Evolutionary conservation across 805 yeast species (phyloP).

Genomic region (Wickerhamomyces rabaulensis): DNA sequence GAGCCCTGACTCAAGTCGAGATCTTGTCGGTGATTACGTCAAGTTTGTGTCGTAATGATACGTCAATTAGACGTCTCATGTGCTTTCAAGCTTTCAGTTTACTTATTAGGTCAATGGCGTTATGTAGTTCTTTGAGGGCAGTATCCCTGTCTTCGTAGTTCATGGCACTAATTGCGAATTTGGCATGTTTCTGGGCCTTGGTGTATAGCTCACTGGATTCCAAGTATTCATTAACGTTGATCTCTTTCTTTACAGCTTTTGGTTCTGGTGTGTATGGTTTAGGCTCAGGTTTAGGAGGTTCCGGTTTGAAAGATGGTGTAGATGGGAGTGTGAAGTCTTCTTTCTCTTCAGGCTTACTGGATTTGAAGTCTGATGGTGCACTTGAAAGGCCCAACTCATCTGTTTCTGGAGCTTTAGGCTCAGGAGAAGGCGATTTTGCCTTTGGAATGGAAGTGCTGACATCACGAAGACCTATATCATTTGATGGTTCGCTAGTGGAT

Average conservation of each 20-base stretch:
- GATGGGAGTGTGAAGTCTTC: slow-evolving; percentile 2
- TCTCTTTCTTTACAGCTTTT: slow-evolving; percentile 4
- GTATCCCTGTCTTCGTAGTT: slow-evolving; percentile 71
- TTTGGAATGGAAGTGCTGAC: slow-evolving; percentile 1
- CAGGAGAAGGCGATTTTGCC: slow-evolving; percentile 4
- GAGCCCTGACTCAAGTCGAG: no score
- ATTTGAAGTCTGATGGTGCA: slow-evolving; percentile 1
- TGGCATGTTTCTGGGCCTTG: slow-evolving; percentile 63
- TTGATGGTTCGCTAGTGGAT: slow-evolving; percentile 4
- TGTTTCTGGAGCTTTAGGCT: slow-evolving; percentile 7
- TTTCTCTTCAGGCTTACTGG: neutral
- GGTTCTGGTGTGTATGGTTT: neutral
- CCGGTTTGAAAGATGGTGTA: slow-evolving; percentile 8
- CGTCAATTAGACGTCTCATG: neutral
- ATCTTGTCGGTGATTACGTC: no score
- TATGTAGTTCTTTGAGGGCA: slow-evolving; percentile 54
- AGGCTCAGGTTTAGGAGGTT: neutral
- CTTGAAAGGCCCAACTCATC: slow-evolving; percentile 6
- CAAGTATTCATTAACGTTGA: slow-evolving; percentile 43
- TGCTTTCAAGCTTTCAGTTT: slow-evolving; percentile 2
- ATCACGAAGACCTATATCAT: slow-evolving; percentile 3
- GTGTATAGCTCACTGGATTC: slow-evolving; percentile 50
- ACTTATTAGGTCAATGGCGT: slow-evolving; percentile 42
- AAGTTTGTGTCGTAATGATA: no score
- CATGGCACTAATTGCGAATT: slow-evolving; percentile 73